Evolutionary conservation across 257 asterid species (phyloP), one percentile per base, ranked within the genome.

Genomic region (Gynochthodes officinalis): DNA sequence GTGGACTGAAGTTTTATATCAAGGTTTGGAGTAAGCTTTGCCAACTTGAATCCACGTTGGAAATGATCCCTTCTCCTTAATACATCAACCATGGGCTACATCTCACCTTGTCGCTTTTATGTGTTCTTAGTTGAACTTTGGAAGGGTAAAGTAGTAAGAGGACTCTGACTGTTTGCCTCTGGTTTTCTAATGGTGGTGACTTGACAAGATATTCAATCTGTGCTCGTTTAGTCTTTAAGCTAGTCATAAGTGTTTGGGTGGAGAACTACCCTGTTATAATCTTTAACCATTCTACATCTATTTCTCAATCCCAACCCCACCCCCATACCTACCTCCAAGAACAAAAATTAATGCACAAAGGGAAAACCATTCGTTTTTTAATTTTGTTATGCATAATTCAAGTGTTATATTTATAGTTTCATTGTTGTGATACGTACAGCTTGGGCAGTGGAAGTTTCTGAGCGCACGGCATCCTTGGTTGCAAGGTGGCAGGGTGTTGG

Each of bases 401-500:
- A 10, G 1, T 60, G 37, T 2, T 32, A 19, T 60, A 30, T 8
- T 62, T 33, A 62, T 48, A 68, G 37, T 49, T 68, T 68, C 42
- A 35, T 3, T 49, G 61, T 64, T 35, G 60, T 77, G 80, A 55
- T 68, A 61, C 13, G 69, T 72, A 69, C 98, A 92, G 99, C 99
- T 72, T 95, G 99, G 99, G 92, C 90, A 0, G 99, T 95, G 76
- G 98, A 95, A 86, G 88, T 95, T 76, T 89, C 97, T 1, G 99
- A 95, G 84, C 92, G 86, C n/a, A n/a, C 99, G 1, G 99, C 99
- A 79, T 89, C 94, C 76, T 82, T 86, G 81, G 76, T 95, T 80
- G 96, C 99, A 67, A 82, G 76, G 46, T 95, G 99, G 99, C 99
- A 95, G 86, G 99, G 97, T 66, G 96, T 95, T 76, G 98, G 99